Evolutionary conservation across 1,284 basidiomycete genomes (phyloP).

Genomic region (Leccinum subrobustum): DNA sequence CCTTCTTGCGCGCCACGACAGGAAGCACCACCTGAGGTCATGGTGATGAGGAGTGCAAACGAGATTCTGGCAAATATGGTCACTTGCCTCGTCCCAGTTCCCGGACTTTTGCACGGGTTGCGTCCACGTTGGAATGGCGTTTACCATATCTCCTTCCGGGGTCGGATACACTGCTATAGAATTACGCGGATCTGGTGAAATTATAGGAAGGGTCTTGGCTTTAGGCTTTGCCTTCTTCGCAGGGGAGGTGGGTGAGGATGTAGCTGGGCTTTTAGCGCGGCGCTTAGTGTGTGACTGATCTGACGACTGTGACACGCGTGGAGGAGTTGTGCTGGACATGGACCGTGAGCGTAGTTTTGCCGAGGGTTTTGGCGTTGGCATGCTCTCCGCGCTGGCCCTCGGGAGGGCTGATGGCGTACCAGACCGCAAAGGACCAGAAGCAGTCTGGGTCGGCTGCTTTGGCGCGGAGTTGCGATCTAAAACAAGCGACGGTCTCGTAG

Average conservation of each 20-base stretch:
- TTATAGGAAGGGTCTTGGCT: slow-evolving; percentile 33
- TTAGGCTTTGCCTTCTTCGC: slow-evolving; percentile 40
- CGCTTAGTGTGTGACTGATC: slow-evolving; percentile 38
- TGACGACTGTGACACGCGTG: slow-evolving; percentile 23
- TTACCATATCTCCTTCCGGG: slow-evolving; percentile 47
- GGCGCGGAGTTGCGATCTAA: slow-evolving; percentile 28
- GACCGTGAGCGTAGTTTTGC: slow-evolving; percentile 16
- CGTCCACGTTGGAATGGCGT: slow-evolving; percentile 78
- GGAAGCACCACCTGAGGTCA: too few relatives aligned
- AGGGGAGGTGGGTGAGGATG: slow-evolving; percentile 32
- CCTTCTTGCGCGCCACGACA: too few relatives aligned
- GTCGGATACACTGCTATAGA: slow-evolving; percentile 66
- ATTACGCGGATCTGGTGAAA: slow-evolving; percentile 31
- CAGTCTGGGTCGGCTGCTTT: slow-evolving; percentile 39
- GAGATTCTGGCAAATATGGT: background rate
- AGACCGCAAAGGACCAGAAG: slow-evolving; percentile 16
- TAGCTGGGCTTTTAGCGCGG: slow-evolving; percentile 45
- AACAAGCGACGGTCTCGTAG: slow-evolving; percentile 16
- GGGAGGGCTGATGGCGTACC: slow-evolving; percentile 26
- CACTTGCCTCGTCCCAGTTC: slow-evolving; percentile 77
- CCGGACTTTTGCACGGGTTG: slow-evolving; percentile 61
- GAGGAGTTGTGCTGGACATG: slow-evolving; percentile 24
- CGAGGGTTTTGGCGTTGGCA: slow-evolving; percentile 21
- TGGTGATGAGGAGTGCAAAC: background rate
- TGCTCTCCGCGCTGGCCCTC: slow-evolving; percentile 32